Evolutionary conservation across 2,329 filamentous ascomycete species (phyloP), one percentile per base, ranked within the genome.

Genomic region (Diaporthe caulivora): DNA sequence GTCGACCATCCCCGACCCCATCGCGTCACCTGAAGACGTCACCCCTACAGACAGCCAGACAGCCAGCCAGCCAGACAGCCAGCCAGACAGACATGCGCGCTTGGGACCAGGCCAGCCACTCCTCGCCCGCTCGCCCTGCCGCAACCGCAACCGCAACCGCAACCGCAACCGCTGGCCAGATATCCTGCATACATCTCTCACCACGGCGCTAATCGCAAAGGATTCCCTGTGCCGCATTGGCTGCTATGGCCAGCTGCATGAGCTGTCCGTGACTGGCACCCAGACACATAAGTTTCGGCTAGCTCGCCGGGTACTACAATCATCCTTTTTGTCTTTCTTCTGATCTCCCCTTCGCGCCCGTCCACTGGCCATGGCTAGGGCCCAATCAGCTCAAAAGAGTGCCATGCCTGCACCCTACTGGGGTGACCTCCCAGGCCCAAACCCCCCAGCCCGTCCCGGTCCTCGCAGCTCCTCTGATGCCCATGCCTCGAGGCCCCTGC

Each of bases 361-460:
- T 77, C 67, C 37, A 58, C 65, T 55, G 55, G 67, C 68, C 64
- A 75, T 70, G 54, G 65, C 72, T 47, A 60, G 74, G 75, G 72
- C 75, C 75, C 55, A 70, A 68, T 64, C 69, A 73, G 76, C 73
- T 73, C 75, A 75, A 74, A 78, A 44, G 53, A 60, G 73, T 78
- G 78, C 80, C 80, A 88, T 88, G 86, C 82, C 86, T 70, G 78
- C 86, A 73, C 86, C 87, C 51, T 91, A 91, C 83, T 91, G 89
- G 89, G 89, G 89, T 80, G 82, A 89, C 79, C 83, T 91, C 75
- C 89, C 89, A 74, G 81, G 85, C 75, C 82, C 87, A 42, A 87
- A 86, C 77, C 79, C 84, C 77, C 75, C 77, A 40, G 78, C 78
- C 69, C 78, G 80, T 71, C 76, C 79, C 78, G 81, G 78, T 70